Base-by-base conservation (phyloP, 129 eudicot species). In the Scalesia atractyloides region DNA sequence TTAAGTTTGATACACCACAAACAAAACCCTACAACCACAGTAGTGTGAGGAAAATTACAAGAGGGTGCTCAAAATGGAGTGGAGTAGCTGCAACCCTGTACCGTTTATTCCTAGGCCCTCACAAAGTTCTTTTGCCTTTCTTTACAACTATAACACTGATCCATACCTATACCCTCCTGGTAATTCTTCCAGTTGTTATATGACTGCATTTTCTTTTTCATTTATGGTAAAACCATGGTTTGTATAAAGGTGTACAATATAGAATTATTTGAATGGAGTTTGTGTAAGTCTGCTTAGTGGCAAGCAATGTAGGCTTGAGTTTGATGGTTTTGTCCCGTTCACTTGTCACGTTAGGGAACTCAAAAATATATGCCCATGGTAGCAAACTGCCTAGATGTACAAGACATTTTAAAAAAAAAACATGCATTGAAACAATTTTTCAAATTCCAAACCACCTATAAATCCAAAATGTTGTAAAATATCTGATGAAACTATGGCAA, bases 61-160 rank as follows among this genome's bases (percentile, higher is more conserved):
- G 49, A 57, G 68, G 36, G 19, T 57, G 13, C 18, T 14, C 1
- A 43, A 12, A 70, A 90, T 90, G 97, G 97, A 90, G 44, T 90
- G 91, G 91, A 87, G 80, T 81, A 84, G 82, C 30, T 41, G 63
- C 69, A 83, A 79, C 72, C 67, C 64, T 2, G 51, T 83, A 41
- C 84, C 91, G 15, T 79, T 77, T 49, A 56, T 74, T 70, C 77
- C 86, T 56, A 72, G 88, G 37, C 84, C 88, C 1, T 74, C 82
- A 6, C 82, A 82, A 19, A 72, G 47, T 69, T 87, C 97, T 58
- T 83, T 90, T 44, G 80, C 83, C 84, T 85, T 86, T 68, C 86
- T 90, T 68, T 85, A 87, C 72, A 81, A 76, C 77, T 76, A 74
- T 70, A 84, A 87, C 82, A 78, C 72, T 58, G 87, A 87, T 66